These are phyloP conservation scores for Pythium graminicola DNA, from an alignment of 352 stramenopile species.

Conservation along the genomic window DNA sequence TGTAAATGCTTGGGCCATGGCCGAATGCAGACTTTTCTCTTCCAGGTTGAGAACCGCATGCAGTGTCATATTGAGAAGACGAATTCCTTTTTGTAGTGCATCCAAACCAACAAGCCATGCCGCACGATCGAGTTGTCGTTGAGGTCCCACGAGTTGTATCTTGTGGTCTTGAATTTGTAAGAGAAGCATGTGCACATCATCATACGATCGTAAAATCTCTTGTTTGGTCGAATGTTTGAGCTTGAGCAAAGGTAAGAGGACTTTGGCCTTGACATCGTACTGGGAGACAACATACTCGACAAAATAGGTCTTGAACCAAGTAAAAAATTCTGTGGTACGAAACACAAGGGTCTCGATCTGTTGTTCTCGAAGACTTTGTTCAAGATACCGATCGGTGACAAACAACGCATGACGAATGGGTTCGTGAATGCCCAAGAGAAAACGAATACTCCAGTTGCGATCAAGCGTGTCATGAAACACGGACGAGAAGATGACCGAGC, in stretches of 20 bases:
- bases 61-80: conserved; percentile 62
- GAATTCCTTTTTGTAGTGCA: conserved; percentile 53
- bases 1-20: conserved; percentile 54
- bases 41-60: conserved; percentile 68
- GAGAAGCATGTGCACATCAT: conserved; percentile 54
- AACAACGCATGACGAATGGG: conserved; percentile 73
- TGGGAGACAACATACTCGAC: conserved; percentile 72
- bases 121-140: conserved; percentile 10
- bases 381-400: conserved; percentile 77
- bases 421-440: conserved; percentile 71
- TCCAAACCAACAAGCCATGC: conserved; percentile 61
- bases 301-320: conserved; percentile 77
- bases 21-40: conserved; percentile 53
- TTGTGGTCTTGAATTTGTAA: conserved; percentile 53
- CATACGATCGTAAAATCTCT: conserved; percentile 55
- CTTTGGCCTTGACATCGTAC: conserved; percentile 57
- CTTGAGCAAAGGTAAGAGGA: conserved; percentile 57
- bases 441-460: conserved; percentile 68
- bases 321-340: conserved; percentile 68
- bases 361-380: conserved; percentile 37
- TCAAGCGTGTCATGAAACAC: conserved; percentile 44
- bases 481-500: conserved; percentile 68
- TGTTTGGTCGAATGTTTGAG: conserved; percentile 55
- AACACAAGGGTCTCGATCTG: conserved; percentile 33
- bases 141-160: conserved; percentile 34